Conservation (phyloP, 441 rosid species). For the Arabidopsis hybrid region DNA sequence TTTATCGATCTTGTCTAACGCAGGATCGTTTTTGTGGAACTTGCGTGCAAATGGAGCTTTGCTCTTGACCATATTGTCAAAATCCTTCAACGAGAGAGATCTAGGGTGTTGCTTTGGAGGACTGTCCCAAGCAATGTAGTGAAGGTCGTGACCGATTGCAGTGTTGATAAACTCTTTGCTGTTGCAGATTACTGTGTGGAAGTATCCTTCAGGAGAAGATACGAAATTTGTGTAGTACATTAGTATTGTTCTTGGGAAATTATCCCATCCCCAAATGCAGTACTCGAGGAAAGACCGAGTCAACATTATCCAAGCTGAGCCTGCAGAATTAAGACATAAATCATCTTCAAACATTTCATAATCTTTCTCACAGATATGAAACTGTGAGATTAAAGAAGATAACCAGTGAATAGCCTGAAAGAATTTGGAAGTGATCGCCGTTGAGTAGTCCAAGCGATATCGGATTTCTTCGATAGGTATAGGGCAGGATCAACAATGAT, state of each 20-base stretch:
- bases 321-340: constrained; percentile 48
- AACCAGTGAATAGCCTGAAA: constrained; percentile 90
- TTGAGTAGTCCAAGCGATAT: constrained; percentile 83
- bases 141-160: constrained; percentile 82
- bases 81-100: constrained; percentile 70
- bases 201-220: constrained; percentile 96
- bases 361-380: background rate
- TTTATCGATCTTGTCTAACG: constrained; percentile 83
- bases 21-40: constrained; percentile 75
- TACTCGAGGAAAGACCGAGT: constrained; percentile 74
- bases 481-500: constrained; percentile 94
- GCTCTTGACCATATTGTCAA: constrained; percentile 78
- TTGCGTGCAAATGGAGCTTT: constrained; percentile 91
- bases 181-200: constrained; percentile 91
- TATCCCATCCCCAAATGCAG: constrained; percentile 93
- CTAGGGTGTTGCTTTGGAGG: constrained; percentile 96
- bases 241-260: constrained; percentile 78
- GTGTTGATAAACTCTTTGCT: constrained; percentile 62
- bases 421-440: constrained; percentile 87
- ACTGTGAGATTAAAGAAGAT: constrained; percentile 20
- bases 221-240: constrained; percentile 91
- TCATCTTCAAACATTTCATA: background rate
- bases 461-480: constrained; percentile 88
- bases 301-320: constrained; percentile 92
- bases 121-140: constrained; percentile 95